Conservation (phyloP, 2,329 filamentous ascomycete species). For the Hypoxylon sp. region DNA sequence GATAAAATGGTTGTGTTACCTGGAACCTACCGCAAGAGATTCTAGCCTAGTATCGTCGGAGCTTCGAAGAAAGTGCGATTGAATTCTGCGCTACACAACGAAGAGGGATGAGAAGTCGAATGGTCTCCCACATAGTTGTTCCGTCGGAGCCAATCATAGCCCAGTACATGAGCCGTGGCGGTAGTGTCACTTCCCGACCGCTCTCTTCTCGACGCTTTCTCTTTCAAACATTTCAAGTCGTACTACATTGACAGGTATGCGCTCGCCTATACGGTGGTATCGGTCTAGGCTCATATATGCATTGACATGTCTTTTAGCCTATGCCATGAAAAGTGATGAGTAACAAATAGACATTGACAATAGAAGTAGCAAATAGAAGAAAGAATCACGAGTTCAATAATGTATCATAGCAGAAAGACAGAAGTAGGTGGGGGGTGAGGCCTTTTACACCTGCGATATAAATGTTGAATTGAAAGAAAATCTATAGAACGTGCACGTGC, state of each 20-base stretch:
- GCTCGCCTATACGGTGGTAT: background rate
- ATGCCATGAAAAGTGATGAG: background rate
- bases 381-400: background rate
- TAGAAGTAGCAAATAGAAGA: background rate
- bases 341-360: background rate
- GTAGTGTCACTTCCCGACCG: background rate
- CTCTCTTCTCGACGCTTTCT: background rate
- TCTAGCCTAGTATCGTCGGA: background rate
- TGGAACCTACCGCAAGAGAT: background rate
- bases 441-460: background rate
- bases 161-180: background rate
- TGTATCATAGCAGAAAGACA: background rate
- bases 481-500: too few relatives aligned
- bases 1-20: background rate
- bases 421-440: background rate
- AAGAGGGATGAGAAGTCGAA: background rate
- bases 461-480: background rate
- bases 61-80: background rate
- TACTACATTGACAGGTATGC: background rate
- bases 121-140: background rate
- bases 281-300: constrained; percentile 1
- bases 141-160: background rate
- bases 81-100: background rate
- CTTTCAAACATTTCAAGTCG: background rate
- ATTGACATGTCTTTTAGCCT: constrained; percentile 7